Conservation (phyloP, 441 rosid species). For the Kokia cookei region DNA sequence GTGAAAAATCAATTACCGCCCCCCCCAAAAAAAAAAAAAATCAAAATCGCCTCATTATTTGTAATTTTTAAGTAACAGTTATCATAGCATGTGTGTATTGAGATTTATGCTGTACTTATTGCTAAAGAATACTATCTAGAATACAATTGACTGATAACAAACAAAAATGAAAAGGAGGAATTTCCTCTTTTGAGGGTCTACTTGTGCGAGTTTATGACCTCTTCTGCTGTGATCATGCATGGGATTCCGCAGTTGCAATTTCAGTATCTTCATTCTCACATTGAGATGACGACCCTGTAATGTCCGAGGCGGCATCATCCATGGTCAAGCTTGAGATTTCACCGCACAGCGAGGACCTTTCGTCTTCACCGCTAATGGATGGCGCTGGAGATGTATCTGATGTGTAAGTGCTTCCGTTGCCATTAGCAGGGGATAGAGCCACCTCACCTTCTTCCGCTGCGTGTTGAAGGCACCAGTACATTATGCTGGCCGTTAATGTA, state of each 20-base stretch:
- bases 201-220: background rate
- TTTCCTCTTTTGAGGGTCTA: background rate
- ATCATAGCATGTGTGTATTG: background rate
- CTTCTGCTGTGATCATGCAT: background rate
- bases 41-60: background rate
- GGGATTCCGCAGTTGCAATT: background rate
- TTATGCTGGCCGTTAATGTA: constrained; percentile 61
- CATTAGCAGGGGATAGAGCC: constrained; percentile 32
- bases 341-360: constrained; percentile 51
- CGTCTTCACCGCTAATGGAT: constrained; percentile 73
- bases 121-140: background rate
- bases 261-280: constrained; percentile 41
- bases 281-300: constrained; percentile 36
- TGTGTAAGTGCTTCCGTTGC: constrained; percentile 20
- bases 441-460: constrained; percentile 29
- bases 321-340: constrained; percentile 50
- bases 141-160: background rate
- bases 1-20: too few species aligned
- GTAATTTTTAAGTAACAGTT: background rate
- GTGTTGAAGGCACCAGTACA: constrained; percentile 65
- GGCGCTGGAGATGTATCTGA: constrained; percentile 63
- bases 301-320: constrained; percentile 52
- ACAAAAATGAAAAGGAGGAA: background rate
- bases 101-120: background rate
- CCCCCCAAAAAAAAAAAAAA: background rate